Percentiles rank a stretch among this genome's conserved stretches.
phyloP scores from a whole-genome alignment of 306 rosid species.

The Alnus glutinosa region DNA sequence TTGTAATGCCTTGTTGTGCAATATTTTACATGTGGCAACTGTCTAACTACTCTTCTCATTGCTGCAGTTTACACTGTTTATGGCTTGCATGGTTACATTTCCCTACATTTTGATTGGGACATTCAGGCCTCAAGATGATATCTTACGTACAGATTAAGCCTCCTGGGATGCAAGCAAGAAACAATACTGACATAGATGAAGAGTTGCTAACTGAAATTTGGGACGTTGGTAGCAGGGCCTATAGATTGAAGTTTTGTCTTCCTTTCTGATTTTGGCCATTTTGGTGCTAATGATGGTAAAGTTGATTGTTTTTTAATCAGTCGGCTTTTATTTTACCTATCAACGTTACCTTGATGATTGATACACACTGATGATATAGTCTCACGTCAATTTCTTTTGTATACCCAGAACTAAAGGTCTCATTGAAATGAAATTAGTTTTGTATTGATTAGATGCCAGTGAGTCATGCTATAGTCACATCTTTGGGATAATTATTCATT shows the following conservation, averaged over 20 bases:
- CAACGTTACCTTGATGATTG: conserved; percentile 16
- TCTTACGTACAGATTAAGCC: conserved; percentile 80
- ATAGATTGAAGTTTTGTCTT: conserved; percentile 46
- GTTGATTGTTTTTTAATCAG: conserved; percentile 40
- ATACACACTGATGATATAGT: conserved; percentile 12
- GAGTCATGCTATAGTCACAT: conserved; percentile 4
- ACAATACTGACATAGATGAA: conserved; percentile 57
- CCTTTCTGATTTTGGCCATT: conserved; percentile 32
- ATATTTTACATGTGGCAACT: conserved; percentile 22
- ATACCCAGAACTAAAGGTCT: conserved; percentile 25
- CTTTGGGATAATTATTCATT: conserved; percentile 5
- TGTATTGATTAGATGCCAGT: conserved; percentile 19
- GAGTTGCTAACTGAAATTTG: conserved; percentile 49
- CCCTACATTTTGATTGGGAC: conserved; percentile 75
- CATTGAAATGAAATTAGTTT: conserved; percentile 27
- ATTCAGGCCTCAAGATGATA: conserved; percentile 63
- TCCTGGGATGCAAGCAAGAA: conserved; percentile 40
- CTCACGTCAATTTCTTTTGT: conserved; percentile 21
- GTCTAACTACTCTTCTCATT: conserved; percentile 30
- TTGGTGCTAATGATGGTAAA: conserved; percentile 30
- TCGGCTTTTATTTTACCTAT: conserved; percentile 26
- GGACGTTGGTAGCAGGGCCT: conserved; percentile 36
- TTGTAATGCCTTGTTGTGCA: conserved; percentile 9
- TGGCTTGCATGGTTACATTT: conserved; percentile 91
- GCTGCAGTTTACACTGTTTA: conserved; percentile 94